Evolutionary conservation across 352 stramenopile genomes (phyloP).

Genomic region (Phytopythium chamaehyphon): DNA sequence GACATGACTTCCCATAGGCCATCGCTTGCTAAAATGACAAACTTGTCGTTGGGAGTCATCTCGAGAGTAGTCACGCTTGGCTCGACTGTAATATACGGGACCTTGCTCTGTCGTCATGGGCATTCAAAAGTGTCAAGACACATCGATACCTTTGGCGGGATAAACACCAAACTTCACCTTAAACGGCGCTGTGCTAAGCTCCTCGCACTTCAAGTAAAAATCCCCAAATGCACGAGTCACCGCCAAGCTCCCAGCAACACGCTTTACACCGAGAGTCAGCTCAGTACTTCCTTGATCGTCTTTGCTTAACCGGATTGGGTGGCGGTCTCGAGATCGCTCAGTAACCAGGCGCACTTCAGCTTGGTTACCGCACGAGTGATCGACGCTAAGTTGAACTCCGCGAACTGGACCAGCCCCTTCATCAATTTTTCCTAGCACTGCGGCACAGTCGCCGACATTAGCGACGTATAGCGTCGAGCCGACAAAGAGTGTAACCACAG

Average conservation of each 20-base stretch:
- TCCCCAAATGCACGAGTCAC: constrained; percentile 92
- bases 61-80: constrained; percentile 50
- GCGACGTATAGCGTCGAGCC: constrained; percentile 76
- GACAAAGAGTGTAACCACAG: constrained; percentile 58
- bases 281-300: constrained; percentile 82
- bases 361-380: constrained; percentile 59
- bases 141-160: neutral
- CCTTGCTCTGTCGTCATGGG: constrained; percentile 46
- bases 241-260: constrained; percentile 88
- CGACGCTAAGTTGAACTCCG: constrained; percentile 37
- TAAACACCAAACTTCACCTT: constrained; percentile 37
- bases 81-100: constrained; percentile 75
- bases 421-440: constrained; percentile 71
- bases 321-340: constrained; percentile 62
- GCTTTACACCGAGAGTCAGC: constrained; percentile 68
- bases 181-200: constrained; percentile 89
- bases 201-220: constrained; percentile 91
- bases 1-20: constrained; percentile 80
- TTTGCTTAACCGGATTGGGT: constrained; percentile 88
- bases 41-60: constrained; percentile 55
- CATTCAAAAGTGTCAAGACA: neutral
- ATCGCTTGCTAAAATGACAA: constrained; percentile 77
- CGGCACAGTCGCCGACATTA: constrained; percentile 91
- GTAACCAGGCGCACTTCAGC: constrained; percentile 50
- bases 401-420: constrained; percentile 19